phyloP scores from a whole-genome alignment of 2,329 filamentous ascomycete genomes.

The Scedosporium boydii region DNA sequence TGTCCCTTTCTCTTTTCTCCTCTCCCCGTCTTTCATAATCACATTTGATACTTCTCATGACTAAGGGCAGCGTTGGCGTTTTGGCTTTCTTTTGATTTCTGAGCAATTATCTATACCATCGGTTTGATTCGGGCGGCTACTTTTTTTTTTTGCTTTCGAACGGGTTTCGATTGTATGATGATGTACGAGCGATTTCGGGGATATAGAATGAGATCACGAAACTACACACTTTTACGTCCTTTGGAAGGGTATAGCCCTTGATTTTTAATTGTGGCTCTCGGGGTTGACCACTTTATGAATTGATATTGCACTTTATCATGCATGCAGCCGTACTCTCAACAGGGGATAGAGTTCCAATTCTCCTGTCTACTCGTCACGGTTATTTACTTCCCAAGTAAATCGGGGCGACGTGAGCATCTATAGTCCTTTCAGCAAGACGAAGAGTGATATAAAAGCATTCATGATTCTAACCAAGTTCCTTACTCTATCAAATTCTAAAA shows the following conservation, averaged over 20 bases:
- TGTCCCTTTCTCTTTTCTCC: conserved; percentile 5
- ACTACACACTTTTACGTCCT: background rate
- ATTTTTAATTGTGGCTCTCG: too few relatives aligned
- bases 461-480: background rate
- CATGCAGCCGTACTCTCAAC: too few relatives aligned
- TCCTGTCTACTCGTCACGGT: too few relatives aligned
- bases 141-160: background rate
- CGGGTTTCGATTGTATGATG: background rate
- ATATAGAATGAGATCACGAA: background rate
- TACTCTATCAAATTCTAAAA: background rate
- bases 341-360: too few relatives aligned
- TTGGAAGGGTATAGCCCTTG: background rate
- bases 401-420: too few relatives aligned
- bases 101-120: conserved; percentile 1
- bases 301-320: too few relatives aligned
- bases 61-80: conserved; percentile 1
- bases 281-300: too few relatives aligned
- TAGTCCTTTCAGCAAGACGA: too few relatives aligned
- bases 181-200: background rate
- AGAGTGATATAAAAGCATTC: background rate
- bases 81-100: background rate
- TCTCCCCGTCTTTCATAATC: conserved; percentile 4
- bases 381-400: too few relatives aligned
- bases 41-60: background rate
- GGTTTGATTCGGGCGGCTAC: background rate